Conservation (phyloP, 805 yeast genomes). For the Torulaspora quercuum region DNA sequence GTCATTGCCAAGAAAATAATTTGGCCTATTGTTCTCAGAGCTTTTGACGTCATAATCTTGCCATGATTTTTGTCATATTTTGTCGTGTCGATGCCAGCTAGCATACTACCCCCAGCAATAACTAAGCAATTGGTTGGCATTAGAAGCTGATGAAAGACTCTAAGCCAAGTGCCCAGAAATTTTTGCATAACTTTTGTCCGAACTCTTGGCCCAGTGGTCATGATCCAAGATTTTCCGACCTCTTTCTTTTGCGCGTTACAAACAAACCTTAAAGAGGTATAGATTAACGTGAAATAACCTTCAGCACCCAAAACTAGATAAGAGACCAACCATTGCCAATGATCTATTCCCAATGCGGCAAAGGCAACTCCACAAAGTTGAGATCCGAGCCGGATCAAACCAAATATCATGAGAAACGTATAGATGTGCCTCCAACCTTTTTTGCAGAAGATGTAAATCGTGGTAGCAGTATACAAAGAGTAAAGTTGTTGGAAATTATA, state of each 20-base stretch:
- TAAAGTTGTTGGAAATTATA: too few species aligned
- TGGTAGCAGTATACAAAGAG: background rate
- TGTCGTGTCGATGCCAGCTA: slow-evolving; percentile 4
- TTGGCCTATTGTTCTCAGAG: slow-evolving; percentile 6
- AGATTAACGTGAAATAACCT: slow-evolving; percentile 9
- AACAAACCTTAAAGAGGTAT: slow-evolving; percentile 4
- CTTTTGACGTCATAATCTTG: background rate
- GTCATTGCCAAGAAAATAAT: slow-evolving; percentile 3
- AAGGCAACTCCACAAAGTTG: slow-evolving; percentile 12
- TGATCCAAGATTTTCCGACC: slow-evolving; percentile 3
- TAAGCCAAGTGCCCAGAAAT: slow-evolving; percentile 1
- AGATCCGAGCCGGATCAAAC: slow-evolving; percentile 6
- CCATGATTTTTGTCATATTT: slow-evolving; percentile 1
- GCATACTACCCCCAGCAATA: slow-evolving; percentile 5
- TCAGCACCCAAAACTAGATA: slow-evolving; percentile 12
- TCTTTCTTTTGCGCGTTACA: slow-evolving; percentile 4
- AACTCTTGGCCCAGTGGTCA: slow-evolving; percentile 1
- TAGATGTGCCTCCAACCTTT: slow-evolving; percentile 4
- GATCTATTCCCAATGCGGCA: slow-evolving; percentile 9
- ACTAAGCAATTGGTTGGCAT: slow-evolving; percentile 5
- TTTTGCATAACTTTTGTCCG: background rate
- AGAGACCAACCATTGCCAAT: slow-evolving; percentile 11
- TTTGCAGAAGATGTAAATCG: slow-evolving; percentile 1
- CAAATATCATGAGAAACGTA: slow-evolving; percentile 3
- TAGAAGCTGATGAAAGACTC: slow-evolving; percentile 2